Evolutionary conservation across 2,329 filamentous ascomycete genomes (phyloP).

Genomic region (Dothideomycetes sp.): DNA sequence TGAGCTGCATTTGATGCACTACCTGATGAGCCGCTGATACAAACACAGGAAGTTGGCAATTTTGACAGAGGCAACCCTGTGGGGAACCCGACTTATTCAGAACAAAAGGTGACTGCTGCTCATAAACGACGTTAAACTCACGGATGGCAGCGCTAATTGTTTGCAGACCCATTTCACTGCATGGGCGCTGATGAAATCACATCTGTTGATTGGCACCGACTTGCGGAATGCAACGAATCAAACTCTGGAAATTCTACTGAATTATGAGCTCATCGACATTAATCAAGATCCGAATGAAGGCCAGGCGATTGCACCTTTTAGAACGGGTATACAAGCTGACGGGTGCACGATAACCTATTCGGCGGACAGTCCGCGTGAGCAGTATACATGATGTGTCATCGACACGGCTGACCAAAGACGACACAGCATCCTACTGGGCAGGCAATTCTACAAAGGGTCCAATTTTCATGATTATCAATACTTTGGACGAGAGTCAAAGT

Average conservation of each 20-base stretch:
- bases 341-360: conserved; percentile 7
- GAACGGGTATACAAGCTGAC: conserved; percentile 13
- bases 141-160: background rate
- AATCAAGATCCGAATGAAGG: conserved; percentile 17
- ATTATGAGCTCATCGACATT: conserved; percentile 16
- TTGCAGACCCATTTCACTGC: conserved; percentile 13
- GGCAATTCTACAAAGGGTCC: conserved; percentile 17
- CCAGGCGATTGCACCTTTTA: conserved; percentile 13
- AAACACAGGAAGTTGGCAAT: conserved; percentile 16
- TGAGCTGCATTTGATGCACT: too few species aligned
- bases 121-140: background rate
- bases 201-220: conserved; percentile 15
- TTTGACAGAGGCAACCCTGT: conserved; percentile 17
- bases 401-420: too few species aligned
- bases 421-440: conserved; percentile 17
- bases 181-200: conserved; percentile 15
- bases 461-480: conserved; percentile 19
- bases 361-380: too few species aligned
- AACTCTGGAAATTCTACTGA: conserved; percentile 14
- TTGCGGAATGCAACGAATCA: conserved; percentile 13
- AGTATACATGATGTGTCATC: too few species aligned
- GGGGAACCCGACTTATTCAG: conserved; percentile 15
- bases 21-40: too few species aligned
- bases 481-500: conserved; percentile 9
- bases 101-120: conserved; percentile 9